Base-by-base conservation (phyloP, 2,329 filamentous ascomycete genomes). In the Aureobasidium musti region DNA sequence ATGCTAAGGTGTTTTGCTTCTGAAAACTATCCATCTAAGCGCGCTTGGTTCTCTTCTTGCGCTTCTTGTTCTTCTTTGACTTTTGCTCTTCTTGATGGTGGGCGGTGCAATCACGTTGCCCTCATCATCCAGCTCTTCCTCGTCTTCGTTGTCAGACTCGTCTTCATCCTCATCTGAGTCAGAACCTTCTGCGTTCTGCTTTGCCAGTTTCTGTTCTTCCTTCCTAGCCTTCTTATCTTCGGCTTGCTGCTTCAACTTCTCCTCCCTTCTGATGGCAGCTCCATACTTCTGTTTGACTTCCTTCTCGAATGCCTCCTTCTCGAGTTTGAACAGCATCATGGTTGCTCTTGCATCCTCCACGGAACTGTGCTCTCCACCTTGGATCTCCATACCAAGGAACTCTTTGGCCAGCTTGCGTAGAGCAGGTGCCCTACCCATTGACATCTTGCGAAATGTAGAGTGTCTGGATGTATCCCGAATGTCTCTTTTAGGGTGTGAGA, bases 381-480 rank as follows among this genome's bases (percentile, higher is more conserved):
- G 86, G 33, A 88, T 88, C 67, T 83, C 82, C 65, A 87, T 73
- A 0, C 86, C 86, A 41, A 88, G 72, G 65, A 87, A 77, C 70
- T 84, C 82, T 67, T 81, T 81, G 23, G 84, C 85, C 67, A 89
- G 72, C 65, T 84, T 78, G 74, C 86, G 85, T 71, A 95, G 75
- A 6, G 87, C 86, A 3, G 91, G 91, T 69, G 90, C 89, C 69
- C 85, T 84, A 0, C 91, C 90, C 77, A 66, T 83, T 81, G 77
- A 88, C 84, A 86, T 73, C 74, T 90, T 88, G 67, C 87, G 85
- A 76, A 95, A 98, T 0, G 86, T 86, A 0, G 86, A 82, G 72
- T 92, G 89, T 70, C 88, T 89, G 71, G 91, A 89, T 21, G 95
- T 98, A 76, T 99, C 94, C 67, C 95, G 84, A 43, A 94, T 88